Percentiles rank a stretch among this genome's conserved stretches.
Conservation (phyloP, 2,329 filamentous ascomycete species). For the Aspergillus ochraceus region DNA sequence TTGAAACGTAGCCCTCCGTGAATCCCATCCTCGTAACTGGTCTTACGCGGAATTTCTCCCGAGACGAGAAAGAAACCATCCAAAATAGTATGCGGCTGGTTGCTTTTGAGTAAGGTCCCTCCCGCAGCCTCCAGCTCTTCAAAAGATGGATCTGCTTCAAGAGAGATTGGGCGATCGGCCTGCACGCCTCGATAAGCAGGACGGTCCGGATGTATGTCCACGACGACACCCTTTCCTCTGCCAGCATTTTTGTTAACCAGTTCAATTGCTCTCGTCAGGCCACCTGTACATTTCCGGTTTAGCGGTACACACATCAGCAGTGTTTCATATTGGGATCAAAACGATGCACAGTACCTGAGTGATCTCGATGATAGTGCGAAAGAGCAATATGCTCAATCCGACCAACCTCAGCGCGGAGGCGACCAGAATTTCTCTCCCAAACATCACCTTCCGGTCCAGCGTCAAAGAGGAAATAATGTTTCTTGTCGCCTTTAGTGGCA, state of each 20-base stretch:
- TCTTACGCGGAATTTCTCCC: constrained; percentile 7
- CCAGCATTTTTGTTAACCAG: neutral
- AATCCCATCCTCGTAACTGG: constrained; percentile 5
- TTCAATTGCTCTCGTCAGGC: constrained; percentile 6
- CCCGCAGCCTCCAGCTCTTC: constrained; percentile 4
- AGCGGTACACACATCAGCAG: too few species aligned
- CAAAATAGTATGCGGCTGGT: constrained; percentile 3
- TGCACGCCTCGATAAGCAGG: constrained; percentile 5
- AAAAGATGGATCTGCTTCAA: constrained; percentile 9
- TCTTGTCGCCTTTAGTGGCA: constrained; percentile 5
- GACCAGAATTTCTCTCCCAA: constrained; percentile 6
- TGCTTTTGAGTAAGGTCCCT: neutral
- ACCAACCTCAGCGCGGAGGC: constrained; percentile 1
- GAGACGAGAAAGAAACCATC: constrained; percentile 8
- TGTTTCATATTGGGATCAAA: too few species aligned
- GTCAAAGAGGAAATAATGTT: constrained; percentile 8
- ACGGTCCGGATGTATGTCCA: constrained; percentile 8
- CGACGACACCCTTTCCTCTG: neutral
- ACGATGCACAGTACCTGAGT: neutral
- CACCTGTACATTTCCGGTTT: neutral
- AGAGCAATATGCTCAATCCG: constrained; percentile 5
- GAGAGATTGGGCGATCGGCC: constrained; percentile 3
- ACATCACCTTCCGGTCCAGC: constrained; percentile 6
- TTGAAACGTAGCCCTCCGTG: constrained; percentile 3
- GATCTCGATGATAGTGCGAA: constrained; percentile 9